These are phyloP conservation scores for Clarireedia homoeocarpa DNA, from an alignment of 2,329 filamentous ascomycete species.

Conservation along the genomic window DNA sequence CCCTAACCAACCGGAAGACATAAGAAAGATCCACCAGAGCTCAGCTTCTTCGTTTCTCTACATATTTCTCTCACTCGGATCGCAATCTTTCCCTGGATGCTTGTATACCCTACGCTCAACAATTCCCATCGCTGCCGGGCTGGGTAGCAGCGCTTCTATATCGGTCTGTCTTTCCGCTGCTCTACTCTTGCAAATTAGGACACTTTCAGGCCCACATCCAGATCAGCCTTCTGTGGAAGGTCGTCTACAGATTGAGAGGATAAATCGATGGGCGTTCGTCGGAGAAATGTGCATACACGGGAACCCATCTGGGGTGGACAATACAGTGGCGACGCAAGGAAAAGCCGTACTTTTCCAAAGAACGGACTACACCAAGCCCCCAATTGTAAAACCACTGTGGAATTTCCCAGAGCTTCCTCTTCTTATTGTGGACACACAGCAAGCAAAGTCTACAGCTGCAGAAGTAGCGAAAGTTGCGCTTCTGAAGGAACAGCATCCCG, in stretches of 20 bases:
- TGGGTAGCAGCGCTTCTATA: slow-evolving; percentile 92
- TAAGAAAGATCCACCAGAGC: slow-evolving; percentile 75
- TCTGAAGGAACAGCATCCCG: slow-evolving; percentile 64
- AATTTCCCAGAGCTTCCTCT: slow-evolving; percentile 89
- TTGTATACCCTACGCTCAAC: slow-evolving; percentile 89
- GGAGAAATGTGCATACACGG: slow-evolving; percentile 96
- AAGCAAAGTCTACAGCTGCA: slow-evolving; percentile 73
- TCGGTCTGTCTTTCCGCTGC: slow-evolving; percentile 81
- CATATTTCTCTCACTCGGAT: slow-evolving; percentile 81
- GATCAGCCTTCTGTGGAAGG: slow-evolving; percentile 85
- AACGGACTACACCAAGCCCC: slow-evolving; percentile 68
- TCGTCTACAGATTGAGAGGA: slow-evolving; percentile 83
- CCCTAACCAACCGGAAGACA: slow-evolving; percentile 52
- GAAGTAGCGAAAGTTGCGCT: slow-evolving; percentile 82
- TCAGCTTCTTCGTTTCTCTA: slow-evolving; percentile 87
- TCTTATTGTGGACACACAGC: slow-evolving; percentile 80
- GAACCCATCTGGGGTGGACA: slow-evolving; percentile 93
- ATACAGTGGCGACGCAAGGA: slow-evolving; percentile 87
- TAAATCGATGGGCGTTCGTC: slow-evolving; percentile 97
- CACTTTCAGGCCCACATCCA: slow-evolving; percentile 81
- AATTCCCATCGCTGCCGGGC: slow-evolving; percentile 82
- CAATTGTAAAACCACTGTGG: slow-evolving; percentile 67
- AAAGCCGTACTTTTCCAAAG: slow-evolving; percentile 91
- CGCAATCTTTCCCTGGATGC: slow-evolving; percentile 68
- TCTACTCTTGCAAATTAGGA: slow-evolving; percentile 78